These are phyloP conservation scores for Suillus placidus DNA, from an alignment of 768 basidiomycete species.

Conservation along the genomic window DNA sequence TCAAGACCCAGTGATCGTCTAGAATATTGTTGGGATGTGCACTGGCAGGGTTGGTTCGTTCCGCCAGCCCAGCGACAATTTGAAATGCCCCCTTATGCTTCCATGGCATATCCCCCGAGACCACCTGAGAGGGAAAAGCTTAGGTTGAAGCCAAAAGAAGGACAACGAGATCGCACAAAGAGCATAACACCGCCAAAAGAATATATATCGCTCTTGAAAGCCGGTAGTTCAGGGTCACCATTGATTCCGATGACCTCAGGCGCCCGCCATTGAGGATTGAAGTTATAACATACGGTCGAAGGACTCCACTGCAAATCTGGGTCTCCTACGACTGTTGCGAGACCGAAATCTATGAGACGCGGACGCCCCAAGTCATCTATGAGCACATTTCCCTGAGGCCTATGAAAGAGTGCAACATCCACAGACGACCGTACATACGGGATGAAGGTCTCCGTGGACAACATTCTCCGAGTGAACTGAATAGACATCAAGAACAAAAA, in stretches of 20 bases:
- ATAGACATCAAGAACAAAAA: background rate
- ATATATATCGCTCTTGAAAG: no score
- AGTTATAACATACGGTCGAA: background rate
- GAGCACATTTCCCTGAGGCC: conserved; percentile 1
- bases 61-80: no score
- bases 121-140: background rate
- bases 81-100: no score
- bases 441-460: conserved; percentile 2
- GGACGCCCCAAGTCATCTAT: background rate
- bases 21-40: no score
- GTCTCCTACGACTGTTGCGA: background rate
- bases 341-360: conserved; percentile 1
- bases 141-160: background rate
- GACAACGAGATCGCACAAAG: background rate
- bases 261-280: background rate
- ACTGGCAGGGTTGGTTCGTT: no score
- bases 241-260: background rate
- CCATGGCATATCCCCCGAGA: no score
- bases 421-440: background rate
- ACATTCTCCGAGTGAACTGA: background rate
- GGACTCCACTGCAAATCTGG: background rate
- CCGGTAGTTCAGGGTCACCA: no score
- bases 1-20: no score
- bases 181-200: no score
- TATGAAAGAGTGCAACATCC: background rate